phyloP scores from a whole-genome alignment of 78 protist genomes.

The Cavenderia fasciculata region DNA sequence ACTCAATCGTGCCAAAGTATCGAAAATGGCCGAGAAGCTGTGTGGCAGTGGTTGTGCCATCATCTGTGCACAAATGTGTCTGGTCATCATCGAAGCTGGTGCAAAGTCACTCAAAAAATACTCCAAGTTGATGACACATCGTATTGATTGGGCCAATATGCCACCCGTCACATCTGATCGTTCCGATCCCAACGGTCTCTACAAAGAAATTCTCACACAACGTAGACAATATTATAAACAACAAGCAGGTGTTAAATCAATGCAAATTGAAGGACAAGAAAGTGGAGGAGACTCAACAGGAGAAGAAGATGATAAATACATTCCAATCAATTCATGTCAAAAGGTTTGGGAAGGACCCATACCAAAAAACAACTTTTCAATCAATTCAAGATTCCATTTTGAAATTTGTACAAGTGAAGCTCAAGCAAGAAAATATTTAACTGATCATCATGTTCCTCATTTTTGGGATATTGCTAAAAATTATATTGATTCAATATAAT shows the following conservation, averaged over 20 bases:
- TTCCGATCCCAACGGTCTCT: too few species aligned
- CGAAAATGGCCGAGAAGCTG: conserved; percentile 3
- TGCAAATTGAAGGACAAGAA: not conserved
- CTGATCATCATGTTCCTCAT: conserved; percentile 44
- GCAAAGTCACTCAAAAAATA: conserved; percentile 8
- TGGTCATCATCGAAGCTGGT: conserved; percentile 68
- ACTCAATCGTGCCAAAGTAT: conserved; percentile 25
- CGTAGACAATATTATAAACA: too few species aligned
- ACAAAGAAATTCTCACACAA: too few species aligned
- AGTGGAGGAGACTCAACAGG: not conserved
- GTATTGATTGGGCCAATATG: conserved; percentile 57
- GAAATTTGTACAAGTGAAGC: conserved; percentile 31
- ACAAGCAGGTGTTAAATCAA: too few species aligned
- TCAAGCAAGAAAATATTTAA: conserved; percentile 34
- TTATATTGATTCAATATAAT: not conserved
- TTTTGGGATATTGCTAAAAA: conserved; percentile 70
- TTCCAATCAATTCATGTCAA: conserved; percentile 30
- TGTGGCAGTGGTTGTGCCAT: conserved; percentile 19
- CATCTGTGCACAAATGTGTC: conserved; percentile 1
- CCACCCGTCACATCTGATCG: conserved; percentile 59
- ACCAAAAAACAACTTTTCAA: conserved; percentile 29
- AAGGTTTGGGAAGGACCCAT: conserved; percentile 76
- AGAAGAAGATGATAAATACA: not conserved
- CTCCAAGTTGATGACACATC: conserved; percentile 29
- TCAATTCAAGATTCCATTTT: not conserved